Conservation (phyloP, 176 grass and related monocot species). For the Neostapfia colusana region DNA sequence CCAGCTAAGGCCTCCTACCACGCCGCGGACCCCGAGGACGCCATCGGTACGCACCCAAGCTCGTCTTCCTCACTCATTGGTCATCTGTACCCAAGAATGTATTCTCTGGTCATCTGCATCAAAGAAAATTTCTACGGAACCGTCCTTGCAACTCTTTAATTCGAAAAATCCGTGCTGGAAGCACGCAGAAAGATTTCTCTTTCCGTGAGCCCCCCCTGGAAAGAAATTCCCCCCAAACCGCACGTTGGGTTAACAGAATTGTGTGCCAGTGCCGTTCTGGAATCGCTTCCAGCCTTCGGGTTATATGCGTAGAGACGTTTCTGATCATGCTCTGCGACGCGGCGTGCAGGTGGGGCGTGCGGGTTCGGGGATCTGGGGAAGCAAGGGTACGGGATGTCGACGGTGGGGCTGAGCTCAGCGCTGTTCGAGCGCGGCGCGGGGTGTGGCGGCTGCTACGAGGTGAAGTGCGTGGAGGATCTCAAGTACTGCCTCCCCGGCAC, state of each 20-base stretch:
- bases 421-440: slow-evolving; percentile 83
- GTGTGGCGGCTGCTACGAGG: slow-evolving; percentile 97
- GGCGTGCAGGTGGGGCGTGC: slow-evolving; percentile 75
- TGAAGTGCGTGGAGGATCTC: slow-evolving; percentile 83
- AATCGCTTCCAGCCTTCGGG: neutral
- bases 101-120: slow-evolving; percentile 2
- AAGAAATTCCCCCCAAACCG: slow-evolving; percentile 3
- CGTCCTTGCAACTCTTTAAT: slow-evolving; percentile 1
- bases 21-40: slow-evolving; percentile 82
- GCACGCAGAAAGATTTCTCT: slow-evolving; percentile 5
- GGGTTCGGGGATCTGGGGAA: slow-evolving; percentile 95
- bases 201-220: neutral
- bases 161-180: neutral
- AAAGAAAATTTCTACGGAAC: neutral
- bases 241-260: slow-evolving; percentile 20
- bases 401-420: slow-evolving; percentile 82
- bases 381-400: slow-evolving; percentile 90
- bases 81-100: neutral
- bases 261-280: slow-evolving; percentile 27
- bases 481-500: slow-evolving; percentile 93
- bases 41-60: slow-evolving; percentile 59
- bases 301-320: neutral
- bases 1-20: slow-evolving; percentile 93
- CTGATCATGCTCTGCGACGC: slow-evolving; percentile 19
- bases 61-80: neutral